Evolutionary conservation across 306 rosid genomes (phyloP), one percentile per base, ranked within the genome.

Genomic region (Argentina anserina): DNA sequence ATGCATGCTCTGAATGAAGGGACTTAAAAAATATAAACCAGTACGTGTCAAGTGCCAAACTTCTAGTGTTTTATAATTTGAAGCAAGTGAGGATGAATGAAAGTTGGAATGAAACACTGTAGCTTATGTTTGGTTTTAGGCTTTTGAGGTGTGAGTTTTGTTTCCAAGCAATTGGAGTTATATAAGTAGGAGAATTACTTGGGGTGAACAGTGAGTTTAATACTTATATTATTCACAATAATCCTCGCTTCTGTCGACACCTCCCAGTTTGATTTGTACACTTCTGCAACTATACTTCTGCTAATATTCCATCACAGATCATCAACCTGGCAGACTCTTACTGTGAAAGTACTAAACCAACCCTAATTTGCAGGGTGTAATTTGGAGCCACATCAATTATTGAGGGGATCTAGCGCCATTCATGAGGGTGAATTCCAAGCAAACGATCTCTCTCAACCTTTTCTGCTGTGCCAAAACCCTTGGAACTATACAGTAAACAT

Each of bases 71-170:
- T 72, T 69, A 12, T 61, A 65, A 28, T 52, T 25, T 15, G 28
- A 29, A 41, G 36, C 56, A 28, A 7, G 7, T 13, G 63, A 26
- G 42, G 77, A 58, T 65, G 80, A 59, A 50, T 64, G 76, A 71
- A 79, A 68, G 79, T 75, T 76, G 47, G 78, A 84, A 76, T 76
- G 72, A 76, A 65, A 71, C 84, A 84, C 87, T 69, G 84, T 73
- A 85, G 87, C 75, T 71, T 82, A 84, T 83, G 89, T 84, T 84
- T 83, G 78, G 66, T 77, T 83, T 79, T 72, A 62, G 80, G 77
- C 89, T 86, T 91, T 89, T 87, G 92, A 89, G 96, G 88, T 83
- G 93, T 80, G 85, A 76, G 45, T 59, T 91, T 92, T 92, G 97
- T 89, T 83, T 83, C 78, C 29, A 46, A 77, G 92, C 88, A 73